These are phyloP conservation scores for Metschnikowia sp. DNA, from an alignment of 805 yeast genomes.

Conservation along the genomic window DNA sequence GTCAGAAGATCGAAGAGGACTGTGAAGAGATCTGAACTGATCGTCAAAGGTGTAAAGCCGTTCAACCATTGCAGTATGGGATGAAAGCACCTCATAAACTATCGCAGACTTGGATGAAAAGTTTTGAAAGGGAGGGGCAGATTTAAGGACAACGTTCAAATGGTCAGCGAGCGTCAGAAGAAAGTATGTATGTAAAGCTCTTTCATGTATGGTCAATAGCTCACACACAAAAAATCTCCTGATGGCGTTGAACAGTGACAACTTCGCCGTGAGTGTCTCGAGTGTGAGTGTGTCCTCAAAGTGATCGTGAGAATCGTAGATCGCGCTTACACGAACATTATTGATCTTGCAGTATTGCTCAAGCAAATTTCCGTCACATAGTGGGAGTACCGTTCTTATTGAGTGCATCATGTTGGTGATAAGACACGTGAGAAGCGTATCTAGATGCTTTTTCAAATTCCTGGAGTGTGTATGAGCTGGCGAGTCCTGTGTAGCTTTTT, in stretches of 20 bases:
- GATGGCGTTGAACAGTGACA: conserved; percentile 32
- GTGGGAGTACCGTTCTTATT: conserved; percentile 28
- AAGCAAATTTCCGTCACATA: conserved; percentile 34
- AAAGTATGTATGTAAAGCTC: conserved; percentile 28
- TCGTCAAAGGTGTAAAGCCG: conserved; percentile 25
- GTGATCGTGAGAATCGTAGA: conserved; percentile 11
- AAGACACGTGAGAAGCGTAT: conserved; percentile 27
- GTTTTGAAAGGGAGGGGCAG: conserved; percentile 3
- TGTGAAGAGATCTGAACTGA: conserved; percentile 21
- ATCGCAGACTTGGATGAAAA: conserved; percentile 18
- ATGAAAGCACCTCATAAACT: conserved; percentile 20
- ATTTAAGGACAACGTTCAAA: conserved; percentile 10
- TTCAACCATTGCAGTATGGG: conserved; percentile 23
- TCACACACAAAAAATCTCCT: conserved; percentile 39
- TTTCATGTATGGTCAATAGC: conserved; percentile 34
- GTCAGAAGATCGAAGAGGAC: conserved; percentile 9
- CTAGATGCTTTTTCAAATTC: conserved; percentile 18
- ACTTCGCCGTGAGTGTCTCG: conserved; percentile 16
- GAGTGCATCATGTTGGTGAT: conserved; percentile 28
- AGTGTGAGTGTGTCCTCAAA: conserved; percentile 5
- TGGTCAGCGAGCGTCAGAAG: conserved; percentile 25
- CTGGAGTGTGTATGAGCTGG: not conserved
- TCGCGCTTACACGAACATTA: conserved; percentile 25
- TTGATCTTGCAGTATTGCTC: conserved; percentile 41
- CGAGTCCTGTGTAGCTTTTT: conserved; percentile 1